phyloP scores from a whole-genome alignment of 768 basidiomycete species.

The Boletus barrowsii region DNA sequence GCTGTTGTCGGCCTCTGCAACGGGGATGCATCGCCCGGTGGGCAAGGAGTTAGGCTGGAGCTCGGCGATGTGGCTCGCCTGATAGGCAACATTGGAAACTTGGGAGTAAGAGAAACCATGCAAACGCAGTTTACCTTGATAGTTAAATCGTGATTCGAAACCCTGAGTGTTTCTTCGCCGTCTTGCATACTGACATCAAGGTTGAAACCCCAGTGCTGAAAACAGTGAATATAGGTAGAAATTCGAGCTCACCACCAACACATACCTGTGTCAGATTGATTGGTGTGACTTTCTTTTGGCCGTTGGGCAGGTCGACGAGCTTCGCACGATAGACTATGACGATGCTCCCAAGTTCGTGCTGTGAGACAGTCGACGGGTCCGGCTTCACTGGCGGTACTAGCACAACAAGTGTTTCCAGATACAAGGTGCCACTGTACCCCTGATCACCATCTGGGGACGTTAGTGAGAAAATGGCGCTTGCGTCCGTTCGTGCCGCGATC shows the following conservation, averaged over 20 bases:
- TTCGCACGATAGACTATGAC: constrained; percentile 68
- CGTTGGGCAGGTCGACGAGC: constrained; percentile 42
- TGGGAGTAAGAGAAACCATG: neutral
- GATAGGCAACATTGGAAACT: neutral
- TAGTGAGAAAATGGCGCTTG: constrained; percentile 50
- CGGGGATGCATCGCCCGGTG: constrained; percentile 49
- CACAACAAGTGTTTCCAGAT: constrained; percentile 55
- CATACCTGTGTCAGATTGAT: constrained; percentile 74
- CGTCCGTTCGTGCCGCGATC: constrained; percentile 32
- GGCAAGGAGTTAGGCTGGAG: constrained; percentile 48
- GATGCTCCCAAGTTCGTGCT: constrained; percentile 60
- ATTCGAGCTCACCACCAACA: neutral
- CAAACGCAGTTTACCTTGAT: constrained; percentile 33
- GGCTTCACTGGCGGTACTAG: constrained; percentile 40
- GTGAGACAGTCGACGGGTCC: constrained; percentile 27
- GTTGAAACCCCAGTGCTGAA: constrained; percentile 81
- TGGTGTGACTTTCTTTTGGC: constrained; percentile 54
- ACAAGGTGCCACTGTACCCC: constrained; percentile 62
- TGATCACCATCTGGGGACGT: constrained; percentile 66
- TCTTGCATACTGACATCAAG: constrained; percentile 61
- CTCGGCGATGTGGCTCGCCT: constrained; percentile 57
- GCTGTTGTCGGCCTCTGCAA: constrained; percentile 38
- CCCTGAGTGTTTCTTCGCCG: constrained; percentile 40
- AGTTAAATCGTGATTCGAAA: constrained; percentile 48
- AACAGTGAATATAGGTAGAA: neutral